Conservation (phyloP, 495 filamentous ascomycete genomes). For the Rusavskia elegans region DNA sequence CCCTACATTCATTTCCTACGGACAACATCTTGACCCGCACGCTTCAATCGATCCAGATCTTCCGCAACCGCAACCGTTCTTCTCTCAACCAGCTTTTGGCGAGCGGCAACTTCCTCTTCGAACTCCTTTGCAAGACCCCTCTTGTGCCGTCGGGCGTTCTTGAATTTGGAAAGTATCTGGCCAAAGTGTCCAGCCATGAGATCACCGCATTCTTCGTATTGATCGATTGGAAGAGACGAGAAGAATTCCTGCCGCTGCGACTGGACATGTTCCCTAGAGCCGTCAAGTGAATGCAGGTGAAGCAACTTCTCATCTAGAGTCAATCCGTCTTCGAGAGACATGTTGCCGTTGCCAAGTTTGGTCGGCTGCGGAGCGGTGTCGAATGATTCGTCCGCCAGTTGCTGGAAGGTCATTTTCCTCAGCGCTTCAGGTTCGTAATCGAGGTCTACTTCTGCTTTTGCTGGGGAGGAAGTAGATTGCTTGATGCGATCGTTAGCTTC, state of each 20-base stretch:
- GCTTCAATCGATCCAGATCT: conserved; percentile 8
- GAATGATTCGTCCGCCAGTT: conserved; percentile 11
- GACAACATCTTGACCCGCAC: conserved; percentile 10
- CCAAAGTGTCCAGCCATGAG: conserved; percentile 58
- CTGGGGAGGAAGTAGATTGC: not conserved
- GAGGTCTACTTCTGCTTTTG: conserved; percentile 3
- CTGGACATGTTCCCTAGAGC: conserved; percentile 2
- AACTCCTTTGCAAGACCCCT: conserved; percentile 48
- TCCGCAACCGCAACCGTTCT: conserved; percentile 22
- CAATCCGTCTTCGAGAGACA: not conserved
- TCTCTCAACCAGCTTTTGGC: conserved; percentile 26
- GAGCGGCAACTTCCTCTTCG: conserved; percentile 46
- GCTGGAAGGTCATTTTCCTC: conserved; percentile 11
- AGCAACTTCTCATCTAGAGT: not conserved
- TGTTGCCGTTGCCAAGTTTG: not conserved
- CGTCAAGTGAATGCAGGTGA: not conserved
- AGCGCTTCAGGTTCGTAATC: conserved; percentile 10
- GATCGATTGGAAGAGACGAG: conserved; percentile 41
- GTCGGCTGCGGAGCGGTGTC: conserved; percentile 7
- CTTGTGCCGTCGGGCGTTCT: conserved; percentile 45
- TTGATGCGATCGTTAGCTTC: not conserved
- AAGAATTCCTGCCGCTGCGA: conserved; percentile 47
- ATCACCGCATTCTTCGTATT: conserved; percentile 77
- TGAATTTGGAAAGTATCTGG: conserved; percentile 45
- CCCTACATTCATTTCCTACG: not conserved